Conservation (phyloP, 1,139 yeast species). For the Geotrichum fermentans region DNA sequence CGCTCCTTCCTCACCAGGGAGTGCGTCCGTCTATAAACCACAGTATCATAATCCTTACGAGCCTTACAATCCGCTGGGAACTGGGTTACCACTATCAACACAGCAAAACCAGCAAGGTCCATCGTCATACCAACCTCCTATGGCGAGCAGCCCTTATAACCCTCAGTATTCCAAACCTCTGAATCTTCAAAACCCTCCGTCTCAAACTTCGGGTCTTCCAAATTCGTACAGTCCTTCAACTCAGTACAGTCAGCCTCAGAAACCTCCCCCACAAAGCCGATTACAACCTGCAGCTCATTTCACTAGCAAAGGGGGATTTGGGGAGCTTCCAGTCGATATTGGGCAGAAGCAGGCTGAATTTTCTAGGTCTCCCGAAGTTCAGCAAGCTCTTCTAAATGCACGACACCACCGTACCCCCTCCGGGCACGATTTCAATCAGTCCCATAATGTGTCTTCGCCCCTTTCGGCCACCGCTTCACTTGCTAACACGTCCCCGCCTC, state of each 20-base stretch:
- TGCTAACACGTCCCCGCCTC: not conserved
- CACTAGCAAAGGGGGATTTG: constrained; percentile 18
- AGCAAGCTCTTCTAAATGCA: constrained; percentile 19
- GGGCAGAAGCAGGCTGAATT: constrained; percentile 20
- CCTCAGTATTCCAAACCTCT: no score
- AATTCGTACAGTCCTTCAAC: not conserved
- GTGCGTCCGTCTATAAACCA: constrained; percentile 9
- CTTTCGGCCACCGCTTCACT: not conserved
- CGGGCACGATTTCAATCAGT: constrained; percentile 3
- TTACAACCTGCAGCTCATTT: constrained; percentile 11
- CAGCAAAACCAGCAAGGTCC: constrained; percentile 1
- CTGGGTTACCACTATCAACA: not conserved
- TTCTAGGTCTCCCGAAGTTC: constrained; percentile 22
- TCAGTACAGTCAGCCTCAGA: not conserved
- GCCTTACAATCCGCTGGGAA: constrained; percentile 7
- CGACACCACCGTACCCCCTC: constrained; percentile 16
- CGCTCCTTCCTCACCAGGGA: constrained; percentile 1
- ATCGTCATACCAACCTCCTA: constrained; percentile 4
- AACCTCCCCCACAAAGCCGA: constrained; percentile 10
- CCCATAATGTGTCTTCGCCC: not conserved
- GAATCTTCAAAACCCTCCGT: no score
- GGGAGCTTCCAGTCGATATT: constrained; percentile 26
- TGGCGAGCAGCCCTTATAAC: not conserved
- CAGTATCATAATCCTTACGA: constrained; percentile 15
- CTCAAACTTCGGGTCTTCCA: not conserved